A percentile compares a stretch with the other conserved stretches of the same genome.
phyloP scores from a whole-genome alignment of 2,329 filamentous ascomycete species.

The Lasiodiplodia citricola region DNA sequence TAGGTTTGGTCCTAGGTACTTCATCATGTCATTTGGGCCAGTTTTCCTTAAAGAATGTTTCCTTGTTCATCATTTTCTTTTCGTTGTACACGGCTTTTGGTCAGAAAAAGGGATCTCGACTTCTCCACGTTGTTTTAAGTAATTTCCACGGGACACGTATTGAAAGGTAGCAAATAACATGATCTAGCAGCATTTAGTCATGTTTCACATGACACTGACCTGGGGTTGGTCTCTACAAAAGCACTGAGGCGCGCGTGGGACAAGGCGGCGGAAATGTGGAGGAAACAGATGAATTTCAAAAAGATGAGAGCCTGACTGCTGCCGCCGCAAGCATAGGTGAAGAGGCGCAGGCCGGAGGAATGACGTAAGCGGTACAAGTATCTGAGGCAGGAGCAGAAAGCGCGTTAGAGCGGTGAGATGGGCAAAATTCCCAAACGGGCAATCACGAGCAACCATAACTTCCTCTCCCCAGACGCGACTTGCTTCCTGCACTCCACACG shows the following conservation, averaged over 20 bases:
- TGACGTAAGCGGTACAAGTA: background rate
- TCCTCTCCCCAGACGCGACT: background rate
- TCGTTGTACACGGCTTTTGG: conserved; percentile 10
- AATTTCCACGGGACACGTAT: conserved; percentile 11
- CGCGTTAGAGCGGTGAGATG: background rate
- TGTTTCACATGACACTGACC: background rate
- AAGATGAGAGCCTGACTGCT: background rate
- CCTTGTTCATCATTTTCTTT: background rate
- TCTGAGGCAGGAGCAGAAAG: background rate
- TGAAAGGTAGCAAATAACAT: conserved; percentile 24
- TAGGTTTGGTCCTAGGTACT: conserved; percentile 14
- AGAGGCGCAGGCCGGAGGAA: background rate
- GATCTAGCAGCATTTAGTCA: conserved; percentile 1
- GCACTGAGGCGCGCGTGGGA: background rate
- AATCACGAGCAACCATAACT: background rate
- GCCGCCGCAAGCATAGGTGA: background rate
- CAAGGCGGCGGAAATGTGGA: background rate
- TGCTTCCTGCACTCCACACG: background rate
- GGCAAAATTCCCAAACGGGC: background rate
- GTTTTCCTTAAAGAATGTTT: conserved; percentile 9
- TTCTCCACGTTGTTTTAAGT: background rate
- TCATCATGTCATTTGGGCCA: background rate
- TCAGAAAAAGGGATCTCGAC: conserved; percentile 13
- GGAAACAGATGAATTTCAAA: background rate
- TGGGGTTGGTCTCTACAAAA: background rate